Evolutionary conservation across 2,329 filamentous ascomycete species (phyloP), one percentile per base, ranked within the genome.

Genomic region (Periglandula ipomoeae): DNA sequence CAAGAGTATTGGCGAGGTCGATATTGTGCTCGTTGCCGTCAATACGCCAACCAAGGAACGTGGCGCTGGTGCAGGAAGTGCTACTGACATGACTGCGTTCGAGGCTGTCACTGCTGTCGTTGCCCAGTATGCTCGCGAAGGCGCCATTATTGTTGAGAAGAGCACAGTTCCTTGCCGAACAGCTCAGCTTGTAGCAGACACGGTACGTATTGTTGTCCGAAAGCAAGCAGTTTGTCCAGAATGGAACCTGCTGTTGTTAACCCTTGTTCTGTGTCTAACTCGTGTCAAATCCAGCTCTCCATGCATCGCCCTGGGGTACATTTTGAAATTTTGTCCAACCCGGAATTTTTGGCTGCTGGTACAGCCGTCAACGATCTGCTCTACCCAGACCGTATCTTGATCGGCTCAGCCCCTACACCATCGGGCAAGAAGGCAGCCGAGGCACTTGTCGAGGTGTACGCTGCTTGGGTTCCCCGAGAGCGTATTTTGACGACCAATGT

Each of bases 251-350:
- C n/a, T n/a, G n/a, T n/a, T n/a, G n/a, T n/a, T n/a, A n/a, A n/a
- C n/a, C n/a, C n/a, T n/a, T n/a, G n/a, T n/a, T n/a, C n/a, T n/a
- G n/a, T n/a, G 13, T 13, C 47, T 45, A 34, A 45, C 17, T 5
- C 15, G 17, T 10, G 13, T n/a, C 35, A 22, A 19, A 17, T 17
- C 13, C 22, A 81, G 76, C 70, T 82, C 55, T 68, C 73, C 45
- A 72, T 75, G 55, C 76, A 80, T 57, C 78, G 79, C 11, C 82
- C 83, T 1, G 76, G 75, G 17, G 72, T 81, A 11, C 74, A 76
- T 52, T 89, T 89, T 60, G 84, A 89, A 61, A 80, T 90, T 48
- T 75, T 90, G 23, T 89, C 85, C 41, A 90, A 90, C 65, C 87
- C 87, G 5, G 87, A 91, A 63, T 91, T 90, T 61, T 70, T 91